A percentile compares a stretch with the other conserved stretches of the same genome.
phyloP scores from a whole-genome alignment of 1,284 basidiomycete species.

The Mycosarcoma maydis region DNA sequence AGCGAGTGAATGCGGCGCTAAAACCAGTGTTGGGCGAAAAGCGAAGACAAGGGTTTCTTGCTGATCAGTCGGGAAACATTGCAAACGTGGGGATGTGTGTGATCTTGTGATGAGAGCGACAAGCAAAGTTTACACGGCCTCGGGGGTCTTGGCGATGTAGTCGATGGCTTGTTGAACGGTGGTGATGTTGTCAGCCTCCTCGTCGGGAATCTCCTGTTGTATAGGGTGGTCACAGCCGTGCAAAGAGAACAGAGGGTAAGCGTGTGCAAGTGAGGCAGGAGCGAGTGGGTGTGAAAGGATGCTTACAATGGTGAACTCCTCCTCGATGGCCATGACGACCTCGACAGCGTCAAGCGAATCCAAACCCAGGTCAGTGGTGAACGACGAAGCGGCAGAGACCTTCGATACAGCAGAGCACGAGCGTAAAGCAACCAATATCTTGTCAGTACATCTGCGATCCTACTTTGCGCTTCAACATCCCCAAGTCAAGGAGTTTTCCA shows the following conservation, averaged over 20 bases:
- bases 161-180: constrained; percentile 95
- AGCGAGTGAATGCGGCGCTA: too few relatives aligned
- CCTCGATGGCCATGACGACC: constrained; percentile 99
- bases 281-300: neutral
- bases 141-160: constrained; percentile 94
- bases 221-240: neutral
- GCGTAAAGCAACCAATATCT: neutral
- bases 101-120: too few relatives aligned
- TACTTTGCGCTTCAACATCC: too few relatives aligned
- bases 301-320: constrained; percentile 74
- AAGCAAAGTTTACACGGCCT: constrained; percentile 69
- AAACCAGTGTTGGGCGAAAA: too few relatives aligned
- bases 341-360: constrained; percentile 98
- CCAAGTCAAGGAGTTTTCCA: too few relatives aligned
- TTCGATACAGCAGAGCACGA: constrained; percentile 65
- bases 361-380: constrained; percentile 87
- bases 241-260: neutral
- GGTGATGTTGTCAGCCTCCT: constrained; percentile 96
- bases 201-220: constrained; percentile 90
- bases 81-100: too few relatives aligned
- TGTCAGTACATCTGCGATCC: constrained; percentile 9
- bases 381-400: constrained; percentile 80
- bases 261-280: neutral
- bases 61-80: neutral
- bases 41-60: neutral